Evolutionary conservation across 139 green algal genomes (phyloP).

Genomic region (Bryopsis sp.): DNA sequence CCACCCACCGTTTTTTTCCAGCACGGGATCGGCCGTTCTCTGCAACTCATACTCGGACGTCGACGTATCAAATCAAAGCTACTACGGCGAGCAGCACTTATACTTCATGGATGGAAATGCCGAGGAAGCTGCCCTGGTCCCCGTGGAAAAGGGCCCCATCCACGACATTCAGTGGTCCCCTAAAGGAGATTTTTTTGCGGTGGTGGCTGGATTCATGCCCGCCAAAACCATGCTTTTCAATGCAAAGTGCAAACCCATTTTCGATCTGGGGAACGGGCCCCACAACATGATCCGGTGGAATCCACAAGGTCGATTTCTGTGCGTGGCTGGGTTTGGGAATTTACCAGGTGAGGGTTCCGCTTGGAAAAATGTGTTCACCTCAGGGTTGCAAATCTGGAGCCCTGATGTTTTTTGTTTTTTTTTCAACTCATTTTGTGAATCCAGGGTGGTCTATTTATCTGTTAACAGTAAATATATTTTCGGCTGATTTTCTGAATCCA

Average conservation of each 20-base stretch:
- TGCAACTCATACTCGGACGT: slow-evolving; percentile 72
- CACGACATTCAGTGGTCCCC: slow-evolving; percentile 94
- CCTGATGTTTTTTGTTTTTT: too few relatives aligned
- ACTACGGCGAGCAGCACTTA: slow-evolving; percentile 86
- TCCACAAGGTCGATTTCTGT: slow-evolving; percentile 73
- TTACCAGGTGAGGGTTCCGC: slow-evolving; percentile 33
- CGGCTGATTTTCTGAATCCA: too few relatives aligned
- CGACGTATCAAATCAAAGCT: slow-evolving; percentile 85
- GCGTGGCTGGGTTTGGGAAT: slow-evolving; percentile 71
- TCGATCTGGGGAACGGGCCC: slow-evolving; percentile 74
- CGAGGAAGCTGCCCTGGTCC: slow-evolving; percentile 29
- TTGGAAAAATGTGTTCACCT: too few relatives aligned
- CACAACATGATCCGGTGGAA: slow-evolving; percentile 82
- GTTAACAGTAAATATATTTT: too few relatives aligned
- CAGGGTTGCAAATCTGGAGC: too few relatives aligned
- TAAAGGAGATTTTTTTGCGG: slow-evolving; percentile 70
- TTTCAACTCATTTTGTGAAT: too few relatives aligned
- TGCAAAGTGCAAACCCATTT: slow-evolving; percentile 68
- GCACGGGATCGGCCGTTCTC: slow-evolving; percentile 54
- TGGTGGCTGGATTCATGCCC: slow-evolving; percentile 76
- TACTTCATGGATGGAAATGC: slow-evolving; percentile 67
- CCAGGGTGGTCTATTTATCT: too few relatives aligned
- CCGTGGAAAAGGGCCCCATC: slow-evolving; percentile 81
- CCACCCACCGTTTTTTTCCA: neutral
- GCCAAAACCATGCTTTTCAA: slow-evolving; percentile 78